Evolutionary conservation across 148 eudicot species (phyloP).

Genomic region (Oxyria digyna): DNA sequence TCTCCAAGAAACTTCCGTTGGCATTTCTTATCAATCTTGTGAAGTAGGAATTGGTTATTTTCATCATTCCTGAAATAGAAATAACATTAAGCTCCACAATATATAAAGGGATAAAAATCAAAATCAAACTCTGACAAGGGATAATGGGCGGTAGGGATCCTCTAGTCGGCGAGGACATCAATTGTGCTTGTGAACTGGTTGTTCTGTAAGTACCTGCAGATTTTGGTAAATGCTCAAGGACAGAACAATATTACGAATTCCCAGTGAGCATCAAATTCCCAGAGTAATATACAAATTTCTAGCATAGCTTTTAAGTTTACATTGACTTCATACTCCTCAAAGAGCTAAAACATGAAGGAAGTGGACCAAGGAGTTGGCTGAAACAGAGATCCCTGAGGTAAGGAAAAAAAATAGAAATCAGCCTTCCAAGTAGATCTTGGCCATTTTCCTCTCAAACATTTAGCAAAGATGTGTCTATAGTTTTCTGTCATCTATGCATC

Average conservation of each 20-base stretch:
- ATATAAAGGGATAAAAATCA: background rate
- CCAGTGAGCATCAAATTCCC: no score
- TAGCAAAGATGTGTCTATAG: no score
- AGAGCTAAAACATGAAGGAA: conserved; percentile 47
- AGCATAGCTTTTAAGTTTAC: conserved; percentile 31
- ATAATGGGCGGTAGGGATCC: no score
- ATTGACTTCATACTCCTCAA: conserved; percentile 53
- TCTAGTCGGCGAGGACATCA: conserved; percentile 67
- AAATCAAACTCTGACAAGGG: background rate
- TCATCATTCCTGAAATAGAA: background rate
- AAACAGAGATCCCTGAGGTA: conserved; percentile 61
- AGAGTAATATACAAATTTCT: background rate
- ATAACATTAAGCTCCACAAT: background rate
- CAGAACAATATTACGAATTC: no score
- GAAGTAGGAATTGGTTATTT: conserved; percentile 9
- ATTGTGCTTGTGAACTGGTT: conserved; percentile 92
- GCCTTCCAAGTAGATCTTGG: background rate
- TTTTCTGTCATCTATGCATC: background rate
- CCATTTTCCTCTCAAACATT: background rate
- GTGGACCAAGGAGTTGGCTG: conserved; percentile 56
- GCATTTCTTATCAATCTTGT: no score
- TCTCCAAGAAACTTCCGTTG: no score
- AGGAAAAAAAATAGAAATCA: background rate
- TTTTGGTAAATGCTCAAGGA: background rate
- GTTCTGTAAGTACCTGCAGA: conserved; percentile 69